Evolutionary conservation across 2,329 filamentous ascomycete genomes (phyloP).

Genomic region (Waltergamsia citrina): DNA sequence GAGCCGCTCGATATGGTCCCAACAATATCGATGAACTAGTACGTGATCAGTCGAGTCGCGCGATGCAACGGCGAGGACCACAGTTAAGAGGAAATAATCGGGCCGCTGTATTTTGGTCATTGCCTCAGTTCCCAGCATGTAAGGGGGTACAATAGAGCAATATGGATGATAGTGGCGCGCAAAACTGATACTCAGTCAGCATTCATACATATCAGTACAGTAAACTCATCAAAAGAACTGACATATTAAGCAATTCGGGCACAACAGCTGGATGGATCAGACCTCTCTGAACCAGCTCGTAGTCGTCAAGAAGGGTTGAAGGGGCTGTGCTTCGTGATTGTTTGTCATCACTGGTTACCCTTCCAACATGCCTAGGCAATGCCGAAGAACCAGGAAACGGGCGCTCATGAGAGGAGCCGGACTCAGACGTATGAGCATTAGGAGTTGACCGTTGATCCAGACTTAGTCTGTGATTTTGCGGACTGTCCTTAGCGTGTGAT

Average conservation of each 20-base stretch:
- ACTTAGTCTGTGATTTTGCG: too few relatives aligned
- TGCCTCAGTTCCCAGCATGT: conserved; percentile 1
- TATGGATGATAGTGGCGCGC: conserved; percentile 5
- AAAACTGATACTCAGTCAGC: not conserved
- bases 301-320: too few relatives aligned
- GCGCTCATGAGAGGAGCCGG: too few relatives aligned
- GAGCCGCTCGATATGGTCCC: conserved; percentile 8
- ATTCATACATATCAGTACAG: conserved; percentile 1
- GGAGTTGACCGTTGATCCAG: not conserved
- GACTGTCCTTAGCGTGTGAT: conserved; percentile 4
- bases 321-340: too few relatives aligned
- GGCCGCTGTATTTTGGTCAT: conserved; percentile 2
- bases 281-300: too few relatives aligned
- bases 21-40: conserved; percentile 7
- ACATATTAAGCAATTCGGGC: too few relatives aligned
- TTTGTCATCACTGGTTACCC: too few relatives aligned
- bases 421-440: too few relatives aligned
- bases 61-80: conserved; percentile 3
- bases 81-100: conserved; percentile 5
- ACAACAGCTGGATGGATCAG: too few relatives aligned
- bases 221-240: too few relatives aligned
- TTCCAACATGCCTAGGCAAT: too few relatives aligned
- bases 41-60: conserved; percentile 4
- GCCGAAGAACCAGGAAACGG: too few relatives aligned
- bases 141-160: conserved; percentile 4